These are phyloP conservation scores for Vanrija pseudolonga DNA, from an alignment of 1,284 basidiomycete species.

Conservation along the genomic window DNA sequence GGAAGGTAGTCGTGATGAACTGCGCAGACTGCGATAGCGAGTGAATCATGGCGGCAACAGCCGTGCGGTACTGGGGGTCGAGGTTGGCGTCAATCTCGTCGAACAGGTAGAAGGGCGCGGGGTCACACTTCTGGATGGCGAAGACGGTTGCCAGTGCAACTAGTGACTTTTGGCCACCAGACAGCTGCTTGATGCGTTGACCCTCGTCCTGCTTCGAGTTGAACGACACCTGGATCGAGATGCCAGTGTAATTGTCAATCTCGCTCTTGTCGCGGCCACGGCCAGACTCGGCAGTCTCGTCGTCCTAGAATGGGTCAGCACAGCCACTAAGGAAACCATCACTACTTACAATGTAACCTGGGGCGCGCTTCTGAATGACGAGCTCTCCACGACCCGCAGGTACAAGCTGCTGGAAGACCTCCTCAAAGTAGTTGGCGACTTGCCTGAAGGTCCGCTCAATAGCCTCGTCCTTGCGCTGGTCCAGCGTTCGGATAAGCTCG, in stretches of 20 bases:
- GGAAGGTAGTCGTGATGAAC: conserved; percentile 98
- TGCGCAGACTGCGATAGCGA: conserved; percentile 81
- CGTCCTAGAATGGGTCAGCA: conserved; percentile 29
- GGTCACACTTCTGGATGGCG: conserved; percentile 98
- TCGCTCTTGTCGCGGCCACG: conserved; percentile 59
- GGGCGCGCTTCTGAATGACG: conserved; percentile 71
- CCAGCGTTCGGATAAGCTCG: conserved; percentile 90
- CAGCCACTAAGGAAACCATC: not conserved
- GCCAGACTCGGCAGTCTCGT: conserved; percentile 39
- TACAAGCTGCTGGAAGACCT: conserved; percentile 96
- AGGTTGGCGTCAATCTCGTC: conserved; percentile 99
- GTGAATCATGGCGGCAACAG: conserved; percentile 98
- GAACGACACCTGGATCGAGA: conserved; percentile 98
- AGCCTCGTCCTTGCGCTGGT: conserved; percentile 96
- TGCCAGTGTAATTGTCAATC: conserved; percentile 93
- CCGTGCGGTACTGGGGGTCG: conserved; percentile 95
- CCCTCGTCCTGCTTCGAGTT: conserved; percentile 97
- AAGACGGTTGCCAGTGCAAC: conserved; percentile 87
- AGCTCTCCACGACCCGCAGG: conserved; percentile 85
- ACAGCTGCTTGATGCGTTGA: conserved; percentile 90
- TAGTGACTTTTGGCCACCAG: conserved; percentile 95
- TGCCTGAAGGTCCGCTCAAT: conserved; percentile 98
- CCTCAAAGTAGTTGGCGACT: conserved; percentile 92
- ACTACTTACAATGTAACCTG: not conserved
- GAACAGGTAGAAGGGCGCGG: conserved; percentile 99